Evolutionary conservation across 2,329 filamentous ascomycete genomes (phyloP).

Genomic region (Monosporascus sp.): DNA sequence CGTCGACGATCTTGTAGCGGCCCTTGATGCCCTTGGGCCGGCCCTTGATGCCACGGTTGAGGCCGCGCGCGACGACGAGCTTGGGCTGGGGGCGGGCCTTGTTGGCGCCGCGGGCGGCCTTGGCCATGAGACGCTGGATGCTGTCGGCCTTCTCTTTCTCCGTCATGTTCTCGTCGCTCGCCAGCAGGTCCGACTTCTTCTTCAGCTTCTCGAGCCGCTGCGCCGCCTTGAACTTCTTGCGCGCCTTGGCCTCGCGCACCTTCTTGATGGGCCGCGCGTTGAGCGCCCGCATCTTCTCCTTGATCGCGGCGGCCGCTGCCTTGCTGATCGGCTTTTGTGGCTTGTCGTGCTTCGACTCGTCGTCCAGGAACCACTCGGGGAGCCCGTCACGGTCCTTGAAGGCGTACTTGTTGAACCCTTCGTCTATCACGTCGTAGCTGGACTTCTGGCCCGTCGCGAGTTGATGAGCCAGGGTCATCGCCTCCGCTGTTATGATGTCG

Average conservation of each 20-base stretch:
- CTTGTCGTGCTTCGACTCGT: slow-evolving; percentile 79
- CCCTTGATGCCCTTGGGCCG: slow-evolving; percentile 90
- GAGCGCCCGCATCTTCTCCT: slow-evolving; percentile 85
- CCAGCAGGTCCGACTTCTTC: slow-evolving; percentile 91
- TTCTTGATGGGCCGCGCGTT: slow-evolving; percentile 99
- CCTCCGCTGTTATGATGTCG: slow-evolving; percentile 98
- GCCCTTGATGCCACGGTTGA: slow-evolving; percentile 80
- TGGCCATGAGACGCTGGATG: slow-evolving; percentile 76
- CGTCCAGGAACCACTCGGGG: slow-evolving; percentile 96
- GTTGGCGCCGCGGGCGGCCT: slow-evolving; percentile 66
- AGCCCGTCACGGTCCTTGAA: slow-evolving; percentile 89
- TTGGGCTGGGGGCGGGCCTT: slow-evolving; percentile 79
- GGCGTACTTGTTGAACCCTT: slow-evolving; percentile 87
- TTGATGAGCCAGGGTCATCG: slow-evolving; percentile 93
- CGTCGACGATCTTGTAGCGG: slow-evolving; percentile 94
- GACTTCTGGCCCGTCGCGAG: slow-evolving; percentile 83
- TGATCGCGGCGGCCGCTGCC: slow-evolving; percentile 83
- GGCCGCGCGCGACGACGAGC: slow-evolving; percentile 80
- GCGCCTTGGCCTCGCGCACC: slow-evolving; percentile 89
- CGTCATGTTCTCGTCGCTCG: slow-evolving; percentile 84
- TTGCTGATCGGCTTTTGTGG: slow-evolving; percentile 85
- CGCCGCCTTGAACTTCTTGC: slow-evolving; percentile 95
- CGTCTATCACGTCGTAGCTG: slow-evolving; percentile 75
- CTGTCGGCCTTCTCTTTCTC: slow-evolving; percentile 92
- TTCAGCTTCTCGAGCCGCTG: slow-evolving; percentile 88